phyloP scores from a whole-genome alignment of 1,284 basidiomycete genomes.

The Takashimella koratensis region DNA sequence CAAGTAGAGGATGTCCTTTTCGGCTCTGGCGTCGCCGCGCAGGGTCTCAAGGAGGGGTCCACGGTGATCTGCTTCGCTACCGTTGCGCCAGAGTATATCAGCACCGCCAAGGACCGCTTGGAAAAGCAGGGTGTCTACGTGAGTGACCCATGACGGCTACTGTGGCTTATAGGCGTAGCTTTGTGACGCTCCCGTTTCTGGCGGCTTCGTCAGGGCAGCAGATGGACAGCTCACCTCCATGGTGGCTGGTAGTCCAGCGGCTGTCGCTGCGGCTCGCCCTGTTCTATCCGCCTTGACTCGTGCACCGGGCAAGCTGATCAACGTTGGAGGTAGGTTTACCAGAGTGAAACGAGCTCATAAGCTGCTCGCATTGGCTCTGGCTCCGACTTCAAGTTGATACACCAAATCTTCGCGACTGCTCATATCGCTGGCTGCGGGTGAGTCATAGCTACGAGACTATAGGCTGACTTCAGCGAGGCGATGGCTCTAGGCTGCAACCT shows the following conservation, averaged over 20 bases:
- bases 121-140: conserved; percentile 22
- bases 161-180: conserved; percentile 21
- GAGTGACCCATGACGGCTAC: conserved; percentile 7
- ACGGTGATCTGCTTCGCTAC: conserved; percentile 47
- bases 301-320: conserved; percentile 26
- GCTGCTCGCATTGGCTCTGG: neutral
- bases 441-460: neutral
- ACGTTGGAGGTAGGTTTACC: conserved; percentile 32
- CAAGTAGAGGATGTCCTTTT: conserved; percentile 43
- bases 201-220: conserved; percentile 44
- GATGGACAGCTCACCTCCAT: conserved; percentile 46
- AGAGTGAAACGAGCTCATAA: neutral
- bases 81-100: conserved; percentile 31
- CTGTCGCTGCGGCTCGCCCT: conserved; percentile 25
- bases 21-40: conserved; percentile 27
- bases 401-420: conserved; percentile 39
- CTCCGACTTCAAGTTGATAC: conserved; percentile 42
- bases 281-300: conserved; percentile 37
- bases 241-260: conserved; percentile 33
- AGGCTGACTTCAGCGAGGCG: conserved; percentile 28
- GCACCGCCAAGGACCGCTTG: neutral
- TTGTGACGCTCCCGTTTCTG: conserved; percentile 47
- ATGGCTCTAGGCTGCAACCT: conserved; percentile 42
- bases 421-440: conserved; percentile 33
- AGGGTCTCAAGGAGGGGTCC: conserved; percentile 31